Percentiles rank a stretch among this genome's conserved stretches.
These are phyloP conservation scores for Amanita rimosa DNA, from an alignment of 768 basidiomycete genomes.

Conservation along the genomic window DNA sequence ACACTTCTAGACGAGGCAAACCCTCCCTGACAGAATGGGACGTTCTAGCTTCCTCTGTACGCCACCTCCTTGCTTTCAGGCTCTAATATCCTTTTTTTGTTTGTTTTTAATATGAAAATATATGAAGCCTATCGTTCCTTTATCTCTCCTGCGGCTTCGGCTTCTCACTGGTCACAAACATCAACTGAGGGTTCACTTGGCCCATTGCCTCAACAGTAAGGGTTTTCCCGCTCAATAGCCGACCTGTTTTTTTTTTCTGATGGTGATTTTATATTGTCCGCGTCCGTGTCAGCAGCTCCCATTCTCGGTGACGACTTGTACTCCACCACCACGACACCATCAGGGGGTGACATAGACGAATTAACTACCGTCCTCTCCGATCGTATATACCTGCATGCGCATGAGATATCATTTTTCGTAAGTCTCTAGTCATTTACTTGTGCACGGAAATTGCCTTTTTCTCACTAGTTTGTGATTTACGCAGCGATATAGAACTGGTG, in stretches of 20 bases:
- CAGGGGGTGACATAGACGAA: conserved; percentile 14
- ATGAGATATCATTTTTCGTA: conserved; percentile 45
- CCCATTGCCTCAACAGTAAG: conserved; percentile 37
- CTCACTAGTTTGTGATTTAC: conserved; percentile 1
- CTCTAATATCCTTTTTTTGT: neutral
- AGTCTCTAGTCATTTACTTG: conserved; percentile 13
- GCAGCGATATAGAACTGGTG: conserved; percentile 37
- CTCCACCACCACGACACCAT: conserved; percentile 23
- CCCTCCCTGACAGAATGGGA: conserved; percentile 46
- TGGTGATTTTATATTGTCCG: too few species aligned
- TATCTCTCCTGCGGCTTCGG: conserved; percentile 45
- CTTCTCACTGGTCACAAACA: conserved; percentile 59
- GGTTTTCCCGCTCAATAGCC: neutral
- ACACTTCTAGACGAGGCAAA: conserved; percentile 17
- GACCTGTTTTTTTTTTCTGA: too few species aligned
- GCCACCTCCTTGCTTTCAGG: conserved; percentile 12
- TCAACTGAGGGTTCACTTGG: conserved; percentile 57
- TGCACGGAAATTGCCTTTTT: neutral
- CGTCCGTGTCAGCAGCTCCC: too few species aligned
- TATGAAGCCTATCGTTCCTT: conserved; percentile 27
- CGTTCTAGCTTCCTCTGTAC: conserved; percentile 44
- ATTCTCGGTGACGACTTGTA: conserved; percentile 53
- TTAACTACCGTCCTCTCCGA: conserved; percentile 25
- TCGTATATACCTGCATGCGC: conserved; percentile 52
- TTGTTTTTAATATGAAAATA: neutral